Evolutionary conservation across 306 rosid genomes (phyloP), one percentile per base, ranked within the genome.

Genomic region (Vigna mungo): DNA sequence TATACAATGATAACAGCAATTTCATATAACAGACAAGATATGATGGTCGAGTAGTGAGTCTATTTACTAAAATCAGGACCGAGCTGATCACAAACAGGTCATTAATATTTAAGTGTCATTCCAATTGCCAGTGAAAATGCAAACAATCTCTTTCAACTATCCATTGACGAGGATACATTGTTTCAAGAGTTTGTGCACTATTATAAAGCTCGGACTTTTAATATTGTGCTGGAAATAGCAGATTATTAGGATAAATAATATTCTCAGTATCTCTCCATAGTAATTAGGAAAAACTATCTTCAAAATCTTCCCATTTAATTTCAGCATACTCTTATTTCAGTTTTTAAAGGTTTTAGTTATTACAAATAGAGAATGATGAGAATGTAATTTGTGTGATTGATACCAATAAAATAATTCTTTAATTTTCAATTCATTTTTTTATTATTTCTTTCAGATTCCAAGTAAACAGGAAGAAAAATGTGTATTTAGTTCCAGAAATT

Each of bases 1-100:
- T 93, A 83, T 27, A 55, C 49, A 23, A 77, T 32, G 34, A 18
- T 77, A 71, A 67, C 18, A 72, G 23, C 41, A 68, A 32, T 82
- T 51, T 52, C 30, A 76, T 44, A 43, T 10, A 62, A 27, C 44
- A 9, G 15, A 30, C 48, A 66, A 52, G 51, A 13, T 14, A 49
- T 27, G 41, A 62, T 60, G 55, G 56, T 16, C 7, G 60, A 21
- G 27, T 9, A 18, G 25, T 55, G 34, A 21, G 9, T 9, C 2
- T 59, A 32, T 61, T 34, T 55, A 11, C 64, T 4, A 53, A 39
- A 74, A 17, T 47, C 80, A 80, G n/a, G 53, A 51, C 61, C 30
- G 21, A 76, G 55, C 64, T 9, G 39, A 47, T 80, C 46, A 36
- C 71, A 16, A 67, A 67, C 8, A 55, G 43, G 15, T 23, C 52